Evolutionary conservation across 129 eudicot genomes (phyloP).

Genomic region (Centella asiatica): DNA sequence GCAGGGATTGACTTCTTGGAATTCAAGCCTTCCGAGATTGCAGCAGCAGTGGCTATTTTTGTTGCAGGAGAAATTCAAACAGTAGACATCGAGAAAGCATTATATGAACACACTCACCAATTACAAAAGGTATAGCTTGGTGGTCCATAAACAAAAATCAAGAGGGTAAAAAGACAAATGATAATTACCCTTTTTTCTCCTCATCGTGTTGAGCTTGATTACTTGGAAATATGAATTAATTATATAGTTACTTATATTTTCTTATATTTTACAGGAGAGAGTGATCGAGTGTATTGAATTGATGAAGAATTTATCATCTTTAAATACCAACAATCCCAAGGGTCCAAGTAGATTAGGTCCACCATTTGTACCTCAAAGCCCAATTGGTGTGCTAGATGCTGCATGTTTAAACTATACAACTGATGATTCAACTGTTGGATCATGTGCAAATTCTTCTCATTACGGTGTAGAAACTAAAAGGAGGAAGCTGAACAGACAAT

Average conservation of each 20-base stretch:
- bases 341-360: slow-evolving; percentile 12
- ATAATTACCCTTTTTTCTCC: background rate
- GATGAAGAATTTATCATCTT: slow-evolving; percentile 14
- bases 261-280: slow-evolving; percentile 21
- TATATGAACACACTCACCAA: slow-evolving; percentile 27
- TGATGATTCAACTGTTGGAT: slow-evolving; percentile 24
- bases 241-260: background rate
- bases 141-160: slow-evolving; percentile 7
- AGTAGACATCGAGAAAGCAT: slow-evolving; percentile 19
- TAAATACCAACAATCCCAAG: background rate
- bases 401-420: slow-evolving; percentile 33
- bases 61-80: slow-evolving; percentile 41
- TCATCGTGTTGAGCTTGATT: slow-evolving; percentile 9
- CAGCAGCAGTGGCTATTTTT: slow-evolving; percentile 73
- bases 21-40: slow-evolving; percentile 72
- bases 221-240: background rate
- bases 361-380: slow-evolving; percentile 29
- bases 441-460: slow-evolving; percentile 25
- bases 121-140: slow-evolving; percentile 26
- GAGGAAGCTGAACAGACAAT: slow-evolving; percentile 22
- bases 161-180: slow-evolving; percentile 8
- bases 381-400: slow-evolving; percentile 36
- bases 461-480: slow-evolving; percentile 20
- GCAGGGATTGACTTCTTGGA: slow-evolving; percentile 75
- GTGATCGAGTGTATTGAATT: slow-evolving; percentile 21